Percentiles rank a stretch among this genome's conserved stretches.
Conservation (phyloP, 1,284 basidiomycete genomes). For the Puccinia hordei region DNA sequence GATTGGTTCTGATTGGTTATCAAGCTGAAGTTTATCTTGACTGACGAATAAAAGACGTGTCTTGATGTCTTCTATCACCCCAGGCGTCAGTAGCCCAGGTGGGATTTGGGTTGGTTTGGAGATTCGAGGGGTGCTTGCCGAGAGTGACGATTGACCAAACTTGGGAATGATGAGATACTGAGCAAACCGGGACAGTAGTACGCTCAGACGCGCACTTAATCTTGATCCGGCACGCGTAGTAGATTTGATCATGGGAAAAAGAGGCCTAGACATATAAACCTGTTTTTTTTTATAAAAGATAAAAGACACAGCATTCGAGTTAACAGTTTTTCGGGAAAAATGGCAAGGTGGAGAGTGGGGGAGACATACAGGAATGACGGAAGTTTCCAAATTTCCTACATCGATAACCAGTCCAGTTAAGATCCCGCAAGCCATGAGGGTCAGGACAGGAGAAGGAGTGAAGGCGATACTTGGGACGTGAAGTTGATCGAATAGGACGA, state of each 20-base stretch:
- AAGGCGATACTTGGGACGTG: slow-evolving; percentile 92
- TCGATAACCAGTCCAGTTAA: slow-evolving; percentile 91
- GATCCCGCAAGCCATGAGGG: slow-evolving; percentile 79
- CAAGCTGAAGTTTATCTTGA: slow-evolving; percentile 12
- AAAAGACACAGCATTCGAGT: background rate
- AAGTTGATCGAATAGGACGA: slow-evolving; percentile 83
- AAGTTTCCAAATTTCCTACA: slow-evolving; percentile 85
- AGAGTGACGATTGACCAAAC: slow-evolving; percentile 66
- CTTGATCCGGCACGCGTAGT: slow-evolving; percentile 78
- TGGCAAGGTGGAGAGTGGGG: background rate
- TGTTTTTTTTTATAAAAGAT: slow-evolving; percentile 58
- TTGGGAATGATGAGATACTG: slow-evolving; percentile 75
- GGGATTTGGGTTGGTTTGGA: background rate
- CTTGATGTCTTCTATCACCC: slow-evolving; percentile 38
- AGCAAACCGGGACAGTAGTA: slow-evolving; percentile 76
- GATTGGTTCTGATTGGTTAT: slow-evolving; percentile 33
- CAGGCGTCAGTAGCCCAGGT: slow-evolving; percentile 8
- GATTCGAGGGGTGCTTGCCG: slow-evolving; percentile 67
- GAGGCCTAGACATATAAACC: slow-evolving; percentile 83
- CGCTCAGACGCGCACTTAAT: slow-evolving; percentile 73
- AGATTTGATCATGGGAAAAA: slow-evolving; percentile 76
- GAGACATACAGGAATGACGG: slow-evolving; percentile 74
- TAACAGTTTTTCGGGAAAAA: too few relatives aligned
- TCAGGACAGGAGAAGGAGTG: slow-evolving; percentile 78
- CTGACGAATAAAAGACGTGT: slow-evolving; percentile 58